Base-by-base conservation (phyloP, 1,139 yeast genomes). In the Debaryomyces sp. region DNA sequence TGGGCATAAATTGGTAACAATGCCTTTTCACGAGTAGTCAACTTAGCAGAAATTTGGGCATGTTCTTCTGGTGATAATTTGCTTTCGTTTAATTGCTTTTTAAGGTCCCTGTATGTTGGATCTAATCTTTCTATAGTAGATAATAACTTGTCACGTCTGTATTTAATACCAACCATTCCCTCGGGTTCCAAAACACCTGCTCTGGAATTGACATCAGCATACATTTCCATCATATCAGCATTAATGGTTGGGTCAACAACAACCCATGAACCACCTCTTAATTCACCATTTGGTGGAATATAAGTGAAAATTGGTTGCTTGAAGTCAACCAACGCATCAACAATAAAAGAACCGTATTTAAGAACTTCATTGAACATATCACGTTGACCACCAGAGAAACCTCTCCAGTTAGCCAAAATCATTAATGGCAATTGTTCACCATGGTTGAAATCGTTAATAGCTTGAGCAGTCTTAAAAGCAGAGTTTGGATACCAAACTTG, bases 221-320 rank as follows among this genome's bases (percentile, higher is more conserved):
- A 94, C 98, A 94, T 94, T 77, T 94, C 99, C 97, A 94, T 95
- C 89, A 89, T 89, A 56, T 92, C 98, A 46, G 87, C 73, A 70
- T 95, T 94, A 75, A 95, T 94, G 50, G 97, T 89, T 57, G 99
- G 98, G 72, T 94, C 99, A 68, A 94, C 97, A 58, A 94, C 99
- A 50, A 95, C 99, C 99, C 99, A 94, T 27, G 99, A 94, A 68
- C 99, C 99, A 78, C 99, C 99, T 82, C 99, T 89, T 61, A 95
- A 82, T 73, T 94, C 99, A 68, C 98, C 98, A 61, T 88, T 83
- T 53, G 99, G 99, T 49, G 99, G 99, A 68, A 94, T 94, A 71
- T 94, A 94, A 30, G 95, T 90, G 76, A 94, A 86, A 56, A 94
- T 88, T 52, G 99, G 99, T 73, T 92, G 99, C 70, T 90, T 90